Percentiles rank a stretch among this genome's conserved stretches.
phyloP scores from a whole-genome alignment of 1,284 basidiomycete species.

The Leucocoprinus gongylophorus region DNA sequence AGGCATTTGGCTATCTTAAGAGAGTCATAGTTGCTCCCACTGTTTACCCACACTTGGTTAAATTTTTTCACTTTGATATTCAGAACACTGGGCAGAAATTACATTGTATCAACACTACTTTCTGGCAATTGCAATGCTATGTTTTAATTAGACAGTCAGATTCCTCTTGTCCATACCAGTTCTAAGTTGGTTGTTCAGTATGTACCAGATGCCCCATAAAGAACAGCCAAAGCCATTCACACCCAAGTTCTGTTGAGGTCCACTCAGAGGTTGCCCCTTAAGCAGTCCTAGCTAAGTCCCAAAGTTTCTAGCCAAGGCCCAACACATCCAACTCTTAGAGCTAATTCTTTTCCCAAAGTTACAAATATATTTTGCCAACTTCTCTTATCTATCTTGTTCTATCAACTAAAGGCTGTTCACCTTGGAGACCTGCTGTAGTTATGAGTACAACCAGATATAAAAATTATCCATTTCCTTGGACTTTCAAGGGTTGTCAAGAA shows the following conservation, averaged over 20 bases:
- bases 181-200: slow-evolving; percentile 54
- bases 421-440: slow-evolving; percentile 58
- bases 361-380: slow-evolving; percentile 55
- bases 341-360: slow-evolving; percentile 55
- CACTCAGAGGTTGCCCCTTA: slow-evolving; percentile 23
- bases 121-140: slow-evolving; percentile 56
- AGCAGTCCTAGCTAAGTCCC: slow-evolving; percentile 22
- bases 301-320: slow-evolving; percentile 29
- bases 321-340: slow-evolving; percentile 46
- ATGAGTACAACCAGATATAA: slow-evolving; percentile 52
- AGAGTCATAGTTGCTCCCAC: slow-evolving; percentile 55
- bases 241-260: slow-evolving; percentile 36
- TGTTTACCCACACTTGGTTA: slow-evolving; percentile 51
- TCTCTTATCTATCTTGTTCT: slow-evolving; percentile 55
- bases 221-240: slow-evolving; percentile 42
- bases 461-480: slow-evolving; percentile 51
- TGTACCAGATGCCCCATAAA: slow-evolving; percentile 33
- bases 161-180: slow-evolving; percentile 60
- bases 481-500: slow-evolving; percentile 52
- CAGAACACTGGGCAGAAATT: slow-evolving; percentile 52
- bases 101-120: slow-evolving; percentile 59
- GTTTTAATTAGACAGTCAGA: slow-evolving; percentile 62
- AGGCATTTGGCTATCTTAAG: too few relatives aligned
- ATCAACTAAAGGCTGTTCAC: slow-evolving; percentile 56
- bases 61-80: slow-evolving; percentile 59